phyloP scores from a whole-genome alignment of 495 filamentous ascomycete genomes.

The Choiromyces venosus region DNA sequence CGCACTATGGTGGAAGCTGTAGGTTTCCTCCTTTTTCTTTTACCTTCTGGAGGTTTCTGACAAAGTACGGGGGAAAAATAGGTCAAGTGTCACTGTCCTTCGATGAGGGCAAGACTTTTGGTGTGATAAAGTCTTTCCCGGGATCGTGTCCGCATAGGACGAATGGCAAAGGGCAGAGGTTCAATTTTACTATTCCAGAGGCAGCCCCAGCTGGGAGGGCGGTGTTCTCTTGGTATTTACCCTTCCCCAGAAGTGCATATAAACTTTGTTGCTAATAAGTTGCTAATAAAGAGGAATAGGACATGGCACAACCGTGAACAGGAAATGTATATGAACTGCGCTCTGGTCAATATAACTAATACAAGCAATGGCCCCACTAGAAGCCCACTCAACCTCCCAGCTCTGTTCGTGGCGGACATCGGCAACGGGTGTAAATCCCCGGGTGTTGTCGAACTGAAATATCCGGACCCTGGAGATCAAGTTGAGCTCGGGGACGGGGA shows the following conservation, averaged over 20 bases:
- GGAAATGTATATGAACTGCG: constrained; percentile 64
- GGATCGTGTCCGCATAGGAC: constrained; percentile 42
- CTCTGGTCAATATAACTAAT: constrained; percentile 49
- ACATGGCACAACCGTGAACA: constrained; percentile 59
- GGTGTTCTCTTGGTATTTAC: constrained; percentile 56
- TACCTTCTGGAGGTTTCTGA: no score
- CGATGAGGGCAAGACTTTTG: constrained; percentile 39
- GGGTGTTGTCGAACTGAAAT: background rate
- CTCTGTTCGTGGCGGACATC: background rate
- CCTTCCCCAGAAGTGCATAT: no score
- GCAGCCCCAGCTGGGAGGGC: constrained; percentile 54
- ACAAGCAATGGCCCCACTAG: constrained; percentile 17
- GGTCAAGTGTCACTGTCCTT: constrained; percentile 49
- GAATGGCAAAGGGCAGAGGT: constrained; percentile 44
- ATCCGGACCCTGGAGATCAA: background rate
- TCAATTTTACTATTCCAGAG: constrained; percentile 58
- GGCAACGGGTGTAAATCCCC: background rate
- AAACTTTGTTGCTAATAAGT: no score
- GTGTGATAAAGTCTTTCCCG: constrained; percentile 44
- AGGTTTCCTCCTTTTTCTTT: no score
- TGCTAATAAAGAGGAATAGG: no score
- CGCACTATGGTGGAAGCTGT: constrained; percentile 44
- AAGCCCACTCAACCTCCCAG: background rate
- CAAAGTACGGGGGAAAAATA: no score
- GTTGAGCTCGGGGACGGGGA: constrained; percentile 4